phyloP scores from a whole-genome alignment of 2,329 filamentous ascomycete genomes.

The Chaetomiaceae sp. region DNA sequence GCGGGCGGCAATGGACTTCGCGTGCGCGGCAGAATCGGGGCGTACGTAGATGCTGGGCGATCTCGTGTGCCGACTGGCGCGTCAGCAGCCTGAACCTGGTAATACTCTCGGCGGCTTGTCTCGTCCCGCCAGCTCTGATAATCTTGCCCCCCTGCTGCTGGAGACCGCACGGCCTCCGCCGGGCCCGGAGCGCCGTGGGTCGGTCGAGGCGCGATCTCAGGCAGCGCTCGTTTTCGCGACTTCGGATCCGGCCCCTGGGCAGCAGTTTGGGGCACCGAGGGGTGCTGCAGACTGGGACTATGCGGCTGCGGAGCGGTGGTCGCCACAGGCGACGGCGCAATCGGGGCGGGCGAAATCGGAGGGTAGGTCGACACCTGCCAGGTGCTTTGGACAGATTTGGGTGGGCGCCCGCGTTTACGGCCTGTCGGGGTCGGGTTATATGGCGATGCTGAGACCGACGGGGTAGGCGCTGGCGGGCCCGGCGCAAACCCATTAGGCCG shows the following conservation, averaged over 20 bases:
- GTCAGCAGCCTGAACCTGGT: slow-evolving; percentile 7
- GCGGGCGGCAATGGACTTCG: slow-evolving; percentile 9
- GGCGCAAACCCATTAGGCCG: slow-evolving; percentile 29
- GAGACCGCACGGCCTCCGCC: slow-evolving; percentile 10
- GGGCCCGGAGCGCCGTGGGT: background rate
- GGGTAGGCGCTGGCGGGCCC: slow-evolving; percentile 13
- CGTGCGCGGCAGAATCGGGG: slow-evolving; percentile 13
- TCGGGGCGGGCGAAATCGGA: slow-evolving; percentile 20
- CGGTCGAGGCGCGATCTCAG: slow-evolving; percentile 19
- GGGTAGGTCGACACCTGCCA: slow-evolving; percentile 20
- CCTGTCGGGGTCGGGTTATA: slow-evolving; percentile 22
- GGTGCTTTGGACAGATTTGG: slow-evolving; percentile 29
- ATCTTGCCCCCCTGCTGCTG: slow-evolving; percentile 9
- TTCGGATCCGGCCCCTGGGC: slow-evolving; percentile 9
- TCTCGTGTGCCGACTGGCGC: background rate
- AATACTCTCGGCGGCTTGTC: slow-evolving; percentile 7
- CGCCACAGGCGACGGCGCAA: slow-evolving; percentile 16
- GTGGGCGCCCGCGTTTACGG: slow-evolving; percentile 34
- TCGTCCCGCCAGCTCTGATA: slow-evolving; percentile 19
- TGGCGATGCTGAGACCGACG: slow-evolving; percentile 17
- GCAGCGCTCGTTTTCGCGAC: slow-evolving; percentile 12
- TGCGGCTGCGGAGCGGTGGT: slow-evolving; percentile 12
- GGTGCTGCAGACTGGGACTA: slow-evolving; percentile 14
- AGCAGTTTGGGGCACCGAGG: slow-evolving; percentile 6
- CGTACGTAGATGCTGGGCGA: slow-evolving; percentile 1